These are phyloP conservation scores for Bipolaris gigantea DNA, from an alignment of 2,329 filamentous ascomycete genomes.

Conservation along the genomic window DNA sequence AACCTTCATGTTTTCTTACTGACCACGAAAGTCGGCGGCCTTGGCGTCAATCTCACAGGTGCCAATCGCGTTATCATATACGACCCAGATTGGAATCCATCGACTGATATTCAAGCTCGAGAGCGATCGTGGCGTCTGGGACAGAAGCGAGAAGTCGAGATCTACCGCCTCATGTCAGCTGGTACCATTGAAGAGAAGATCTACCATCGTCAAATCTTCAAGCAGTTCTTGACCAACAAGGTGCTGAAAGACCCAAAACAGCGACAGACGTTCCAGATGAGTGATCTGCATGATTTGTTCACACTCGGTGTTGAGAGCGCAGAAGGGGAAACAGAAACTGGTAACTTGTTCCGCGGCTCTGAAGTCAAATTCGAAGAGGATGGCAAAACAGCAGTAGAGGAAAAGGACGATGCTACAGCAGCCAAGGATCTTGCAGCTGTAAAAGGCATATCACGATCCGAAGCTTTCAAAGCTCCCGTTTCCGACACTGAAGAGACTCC, in stretches of 20 bases:
- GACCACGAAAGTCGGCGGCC: slow-evolving; percentile 91
- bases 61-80: slow-evolving; percentile 97
- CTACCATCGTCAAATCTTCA: slow-evolving; percentile 97
- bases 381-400: slow-evolving; percentile 20
- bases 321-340: slow-evolving; percentile 77
- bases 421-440: slow-evolving; percentile 40
- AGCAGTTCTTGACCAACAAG: slow-evolving; percentile 96
- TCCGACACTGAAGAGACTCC: slow-evolving; percentile 31
- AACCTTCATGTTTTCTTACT: slow-evolving; percentile 85
- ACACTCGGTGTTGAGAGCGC: slow-evolving; percentile 66
- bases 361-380: slow-evolving; percentile 65
- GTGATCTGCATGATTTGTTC: slow-evolving; percentile 90
- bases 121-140: slow-evolving; percentile 95
- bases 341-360: slow-evolving; percentile 82
- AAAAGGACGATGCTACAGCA: slow-evolving; percentile 27
- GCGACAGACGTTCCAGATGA: slow-evolving; percentile 84
- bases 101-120: slow-evolving; percentile 90
- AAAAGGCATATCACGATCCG: slow-evolving; percentile 48
- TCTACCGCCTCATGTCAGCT: slow-evolving; percentile 96
- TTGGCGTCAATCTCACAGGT: slow-evolving; percentile 92
- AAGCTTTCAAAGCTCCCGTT: slow-evolving; percentile 45
- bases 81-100: slow-evolving; percentile 98
- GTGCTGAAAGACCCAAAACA: slow-evolving; percentile 94
- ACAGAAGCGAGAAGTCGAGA: slow-evolving; percentile 91
- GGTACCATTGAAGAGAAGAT: slow-evolving; percentile 99